Base-by-base conservation (phyloP, 2,329 filamentous ascomycete genomes). In the Alternaria infectoria region DNA sequence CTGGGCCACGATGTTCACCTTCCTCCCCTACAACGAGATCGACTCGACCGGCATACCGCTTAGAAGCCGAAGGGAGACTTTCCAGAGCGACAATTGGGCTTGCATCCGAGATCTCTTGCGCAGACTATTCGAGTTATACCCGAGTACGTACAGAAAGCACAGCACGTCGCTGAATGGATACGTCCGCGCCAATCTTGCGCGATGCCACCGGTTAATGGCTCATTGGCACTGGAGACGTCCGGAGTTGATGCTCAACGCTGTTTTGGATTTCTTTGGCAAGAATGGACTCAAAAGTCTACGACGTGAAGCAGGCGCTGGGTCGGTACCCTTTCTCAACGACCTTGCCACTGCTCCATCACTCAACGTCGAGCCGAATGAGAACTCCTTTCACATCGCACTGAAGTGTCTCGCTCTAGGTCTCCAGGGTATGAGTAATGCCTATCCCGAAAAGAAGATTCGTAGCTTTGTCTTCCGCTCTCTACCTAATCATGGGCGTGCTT, bases 181-280 rank as follows among this genome's bases (percentile, higher is more conserved):
- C 66, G 77, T 87, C 52, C 83, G 86, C 55, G 75, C 81, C 8
- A 73, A 84, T 23, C 81, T 89, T 49, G 80, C 80, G 12, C 80
- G 88, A 66, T 88, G 86, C 68, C 83, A 85, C 67, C 74, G 81
- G 43, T 78, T 90, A 21, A 82, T 89, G 51, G 82, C 81, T 32
- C 69, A 69, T 26, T 89, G 87, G 88, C 83, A 84, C 15, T 89
- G 87, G 87, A 81, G 79, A 58, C 81, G 82, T 67, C 88, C 86
- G 69, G 87, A 88, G 43, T 66, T 79, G 15, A 81, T 87, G 11
- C 81, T 90, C 11, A 83, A 84, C 51, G 80, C 76, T 1, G 74
- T 88, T 0, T 89, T 88, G 66, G 86, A 89, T 73, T 89, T 89
- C 76, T 89, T 89, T 65, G 86, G 86, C 7, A 82, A 80, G 43